Evolutionary conservation across 2,329 filamentous ascomycete genomes (phyloP).

Genomic region (Ceratocystis papillata): DNA sequence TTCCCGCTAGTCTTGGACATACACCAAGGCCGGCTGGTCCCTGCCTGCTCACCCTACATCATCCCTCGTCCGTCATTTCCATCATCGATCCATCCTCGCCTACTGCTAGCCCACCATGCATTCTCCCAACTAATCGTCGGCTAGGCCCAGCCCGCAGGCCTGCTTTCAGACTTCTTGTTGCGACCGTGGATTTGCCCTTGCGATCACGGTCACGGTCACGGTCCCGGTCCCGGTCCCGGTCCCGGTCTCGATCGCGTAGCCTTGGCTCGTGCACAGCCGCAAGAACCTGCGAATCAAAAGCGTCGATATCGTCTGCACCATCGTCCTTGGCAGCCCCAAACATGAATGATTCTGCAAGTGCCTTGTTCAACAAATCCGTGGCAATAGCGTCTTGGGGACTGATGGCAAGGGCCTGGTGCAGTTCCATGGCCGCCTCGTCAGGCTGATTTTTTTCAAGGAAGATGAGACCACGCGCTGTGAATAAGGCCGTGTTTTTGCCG

Average conservation of each 20-base stretch:
- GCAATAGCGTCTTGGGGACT: constrained; percentile 71
- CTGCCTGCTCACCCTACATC: neutral
- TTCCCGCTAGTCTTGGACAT: too few species aligned
- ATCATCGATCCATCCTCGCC: constrained; percentile 40
- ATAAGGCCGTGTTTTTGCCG: constrained; percentile 66
- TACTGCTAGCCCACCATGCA: constrained; percentile 29
- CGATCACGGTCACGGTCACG: constrained; percentile 36
- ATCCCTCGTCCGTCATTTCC: constrained; percentile 48
- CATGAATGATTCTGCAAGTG: constrained; percentile 51
- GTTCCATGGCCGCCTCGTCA: constrained; percentile 65
- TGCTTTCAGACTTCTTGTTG: constrained; percentile 19
- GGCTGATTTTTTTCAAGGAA: constrained; percentile 64
- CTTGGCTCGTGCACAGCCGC: constrained; percentile 24
- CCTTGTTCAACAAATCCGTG: constrained; percentile 64
- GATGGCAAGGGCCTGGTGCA: constrained; percentile 76
- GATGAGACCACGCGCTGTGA: constrained; percentile 73
- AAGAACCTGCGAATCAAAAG: constrained; percentile 46
- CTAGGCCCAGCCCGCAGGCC: constrained; percentile 21
- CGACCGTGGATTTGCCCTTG: constrained; percentile 36
- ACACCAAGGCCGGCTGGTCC: neutral
- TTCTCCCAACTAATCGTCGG: constrained; percentile 31
- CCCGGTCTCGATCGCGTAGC: neutral
- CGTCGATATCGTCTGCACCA: constrained; percentile 38
- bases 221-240: too few species aligned
- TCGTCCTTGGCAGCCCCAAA: constrained; percentile 38